phyloP scores from a whole-genome alignment of 2,329 filamentous ascomycete genomes.

The Colletotrichum falcatum region DNA sequence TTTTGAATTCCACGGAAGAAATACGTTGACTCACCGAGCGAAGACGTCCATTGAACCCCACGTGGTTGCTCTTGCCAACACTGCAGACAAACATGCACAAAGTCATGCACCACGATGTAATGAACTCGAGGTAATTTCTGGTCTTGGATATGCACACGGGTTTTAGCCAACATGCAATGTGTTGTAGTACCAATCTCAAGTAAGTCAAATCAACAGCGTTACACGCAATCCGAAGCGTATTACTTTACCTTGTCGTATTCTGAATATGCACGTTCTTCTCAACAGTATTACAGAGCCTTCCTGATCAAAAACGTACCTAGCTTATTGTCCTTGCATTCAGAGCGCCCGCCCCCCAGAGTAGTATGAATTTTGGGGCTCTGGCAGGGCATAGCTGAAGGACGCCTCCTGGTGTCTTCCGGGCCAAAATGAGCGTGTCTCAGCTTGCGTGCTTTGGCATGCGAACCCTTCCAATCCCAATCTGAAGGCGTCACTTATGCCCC shows the following conservation, averaged over 20 bases:
- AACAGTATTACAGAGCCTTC: not conserved
- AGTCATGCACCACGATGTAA: not conserved
- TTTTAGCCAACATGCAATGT: not conserved
- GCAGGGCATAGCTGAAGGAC: not conserved
- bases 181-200: not conserved
- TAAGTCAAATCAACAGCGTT: not conserved
- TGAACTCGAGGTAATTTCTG: not conserved
- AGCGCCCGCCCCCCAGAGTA: too few species aligned
- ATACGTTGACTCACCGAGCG: not conserved
- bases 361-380: too few species aligned
- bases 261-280: too few species aligned
- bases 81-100: not conserved
- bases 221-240: not conserved
- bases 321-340: not conserved
- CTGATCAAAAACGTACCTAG: not conserved
- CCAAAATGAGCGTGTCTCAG: not conserved
- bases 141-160: not conserved
- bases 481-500: not conserved
- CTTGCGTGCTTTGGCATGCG: constrained; percentile 3
- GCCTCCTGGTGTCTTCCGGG: not conserved
- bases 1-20: constrained; percentile 2
- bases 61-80: not conserved
- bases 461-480: not conserved
- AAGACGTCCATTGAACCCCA: not conserved
- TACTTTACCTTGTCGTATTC: not conserved